Evolutionary conservation across 139 green algal species (phyloP), one percentile per base, ranked within the genome.

Genomic region (Pleodorina starrii): DNA sequence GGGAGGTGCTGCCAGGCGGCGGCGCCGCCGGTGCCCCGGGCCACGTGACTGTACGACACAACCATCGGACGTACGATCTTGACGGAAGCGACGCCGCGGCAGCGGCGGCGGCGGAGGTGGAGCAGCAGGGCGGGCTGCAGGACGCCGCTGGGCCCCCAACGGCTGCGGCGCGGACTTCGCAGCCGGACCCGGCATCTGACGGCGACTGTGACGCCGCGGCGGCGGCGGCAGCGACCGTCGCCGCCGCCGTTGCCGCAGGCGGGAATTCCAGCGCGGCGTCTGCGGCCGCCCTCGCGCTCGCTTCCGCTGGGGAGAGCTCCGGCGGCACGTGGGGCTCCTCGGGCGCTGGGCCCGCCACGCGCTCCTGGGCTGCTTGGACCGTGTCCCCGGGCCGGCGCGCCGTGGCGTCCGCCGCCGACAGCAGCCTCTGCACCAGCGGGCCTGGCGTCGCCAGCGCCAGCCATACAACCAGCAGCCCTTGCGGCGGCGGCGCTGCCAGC

Each of bases 31-130:
- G 50, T 9, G 79, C 79, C 9, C 79, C 79, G 2, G 57, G n/a
- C 1, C 38, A 75, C 42, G 79, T 86, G 11, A 74, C 19, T 29
- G 59, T 86, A 29, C 27, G 38, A 38, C 79, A 86, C 57, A 76
- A 40, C 57, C 40, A 59, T 29, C 23, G 27, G 27, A 29, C 40
- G 10, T 85, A 85, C 38, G 77, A 51, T 10, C 35, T 85, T 17
- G 50, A 54, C 40, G 50, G 1, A 19, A 54, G 40, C 29, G 50
- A 2, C 19, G 68, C 35, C 19, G 35, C 36, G 9, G 17, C 29
- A 73, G 29, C 16, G 10, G 29, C n/a, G 32, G 11, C 32, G 35
- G 32, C 29, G 2, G 11, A 11, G 35, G 63, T 11, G 35, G 63
- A 66, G 54, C 54, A 66, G 54, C 9, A 21, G 6, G 54, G 54